phyloP scores from a whole-genome alignment of 176 grass and related monocot genomes.

The Cenchrus americanus region DNA sequence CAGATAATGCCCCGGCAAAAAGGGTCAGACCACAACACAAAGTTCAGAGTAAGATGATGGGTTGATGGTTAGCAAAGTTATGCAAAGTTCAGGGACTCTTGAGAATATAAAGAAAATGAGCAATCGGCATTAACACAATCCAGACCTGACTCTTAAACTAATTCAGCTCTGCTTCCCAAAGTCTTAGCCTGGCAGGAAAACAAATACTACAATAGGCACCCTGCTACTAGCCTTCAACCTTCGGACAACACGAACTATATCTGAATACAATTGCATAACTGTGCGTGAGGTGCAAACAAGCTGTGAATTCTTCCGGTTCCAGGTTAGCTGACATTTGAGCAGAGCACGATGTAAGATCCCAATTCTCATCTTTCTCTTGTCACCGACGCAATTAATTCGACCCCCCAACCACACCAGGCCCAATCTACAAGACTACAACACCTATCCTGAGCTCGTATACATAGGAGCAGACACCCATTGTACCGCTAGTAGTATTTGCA shows the following conservation, averaged over 20 bases:
- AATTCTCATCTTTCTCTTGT: not conserved
- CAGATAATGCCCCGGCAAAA: slow-evolving; percentile 14
- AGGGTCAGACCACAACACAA: not conserved
- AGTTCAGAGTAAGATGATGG: not conserved
- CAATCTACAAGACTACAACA: not conserved
- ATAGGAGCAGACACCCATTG: not conserved
- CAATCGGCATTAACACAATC: not conserved
- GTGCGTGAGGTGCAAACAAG: not conserved
- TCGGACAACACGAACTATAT: not conserved
- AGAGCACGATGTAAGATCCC: not conserved
- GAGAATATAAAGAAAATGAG: not conserved
- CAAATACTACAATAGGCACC: not conserved
- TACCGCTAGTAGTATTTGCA: not conserved
- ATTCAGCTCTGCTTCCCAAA: not conserved
- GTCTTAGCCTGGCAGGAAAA: not conserved
- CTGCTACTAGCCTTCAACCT: not conserved
- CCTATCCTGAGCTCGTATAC: not conserved
- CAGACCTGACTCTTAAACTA: not conserved
- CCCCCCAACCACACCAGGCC: not conserved
- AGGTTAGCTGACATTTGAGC: not conserved
- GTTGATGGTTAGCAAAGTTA: not conserved
- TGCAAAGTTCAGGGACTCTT: not conserved
- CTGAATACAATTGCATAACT: not conserved
- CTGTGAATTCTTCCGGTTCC: not conserved
- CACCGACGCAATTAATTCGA: not conserved